phyloP scores from a whole-genome alignment of 495 filamentous ascomycete genomes.

The Penicillium robsamsonii region DNA sequence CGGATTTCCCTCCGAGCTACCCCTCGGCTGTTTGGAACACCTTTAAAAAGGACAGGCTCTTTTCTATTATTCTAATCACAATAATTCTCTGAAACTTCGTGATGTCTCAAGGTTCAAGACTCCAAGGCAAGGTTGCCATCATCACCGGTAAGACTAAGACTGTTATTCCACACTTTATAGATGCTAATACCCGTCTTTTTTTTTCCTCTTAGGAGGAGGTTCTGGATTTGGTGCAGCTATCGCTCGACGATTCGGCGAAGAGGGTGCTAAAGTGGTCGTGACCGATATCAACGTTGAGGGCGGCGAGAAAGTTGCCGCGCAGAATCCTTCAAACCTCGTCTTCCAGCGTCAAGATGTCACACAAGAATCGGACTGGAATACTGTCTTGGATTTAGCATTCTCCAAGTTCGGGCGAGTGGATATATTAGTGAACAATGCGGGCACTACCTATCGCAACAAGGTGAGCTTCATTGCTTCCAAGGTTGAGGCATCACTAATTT shows the following conservation, averaged over 20 bases:
- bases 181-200: slow-evolving; percentile 16
- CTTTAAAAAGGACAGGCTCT: not conserved
- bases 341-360: slow-evolving; percentile 55
- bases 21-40: slow-evolving; percentile 4
- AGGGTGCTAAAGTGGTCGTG: slow-evolving; percentile 57
- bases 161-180: not conserved
- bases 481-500: slow-evolving; percentile 3
- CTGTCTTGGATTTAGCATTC: slow-evolving; percentile 45
- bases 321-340: slow-evolving; percentile 38
- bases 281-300: slow-evolving; percentile 58
- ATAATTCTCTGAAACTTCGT: slow-evolving; percentile 4
- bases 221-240: slow-evolving; percentile 62
- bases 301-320: slow-evolving; percentile 43
- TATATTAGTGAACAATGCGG: slow-evolving; percentile 68
- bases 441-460: slow-evolving; percentile 68
- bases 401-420: slow-evolving; percentile 53
- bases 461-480: slow-evolving; percentile 12
- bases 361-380: slow-evolving; percentile 48
- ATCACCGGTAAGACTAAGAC: slow-evolving; percentile 71
- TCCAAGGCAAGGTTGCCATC: slow-evolving; percentile 89
- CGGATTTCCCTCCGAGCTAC: slow-evolving; percentile 25
- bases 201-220: slow-evolving; percentile 40
- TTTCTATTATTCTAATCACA: not conserved
- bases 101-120: slow-evolving; percentile 32
- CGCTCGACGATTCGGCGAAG: slow-evolving; percentile 52